These are phyloP conservation scores for Phytophthora uliginosa DNA, from an alignment of 352 stramenopile species.

Conservation along the genomic window DNA sequence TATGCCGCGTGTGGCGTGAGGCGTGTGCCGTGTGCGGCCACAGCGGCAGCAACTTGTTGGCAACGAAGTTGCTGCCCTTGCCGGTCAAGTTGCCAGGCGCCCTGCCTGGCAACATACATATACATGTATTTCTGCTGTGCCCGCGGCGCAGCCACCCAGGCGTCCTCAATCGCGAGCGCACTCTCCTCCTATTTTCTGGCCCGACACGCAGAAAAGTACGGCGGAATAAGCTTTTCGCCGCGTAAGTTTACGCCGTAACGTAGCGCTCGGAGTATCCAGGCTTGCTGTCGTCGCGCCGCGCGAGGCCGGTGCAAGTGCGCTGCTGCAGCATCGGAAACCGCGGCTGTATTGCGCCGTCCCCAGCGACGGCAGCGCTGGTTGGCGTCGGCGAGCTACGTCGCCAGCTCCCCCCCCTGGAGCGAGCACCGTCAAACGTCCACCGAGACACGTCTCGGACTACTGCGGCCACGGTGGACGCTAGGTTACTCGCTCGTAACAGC, in stretches of 20 bases:
- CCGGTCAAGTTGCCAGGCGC: neutral
- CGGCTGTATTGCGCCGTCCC: too few relatives aligned
- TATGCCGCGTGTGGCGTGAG: neutral
- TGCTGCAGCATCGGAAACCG: neutral
- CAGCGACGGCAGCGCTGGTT: neutral
- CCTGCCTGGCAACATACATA: too few relatives aligned
- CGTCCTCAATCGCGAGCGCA: conserved; percentile 19
- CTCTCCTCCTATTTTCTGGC: conserved; percentile 3
- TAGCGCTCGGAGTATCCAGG: conserved; percentile 19
- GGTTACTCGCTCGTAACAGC: too few relatives aligned
- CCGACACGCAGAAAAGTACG: conserved; percentile 31
- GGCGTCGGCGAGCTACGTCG: too few relatives aligned
- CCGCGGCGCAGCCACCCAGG: too few relatives aligned
- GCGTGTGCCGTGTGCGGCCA: neutral
- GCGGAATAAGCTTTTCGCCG: conserved; percentile 34
- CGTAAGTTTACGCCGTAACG: conserved; percentile 5
- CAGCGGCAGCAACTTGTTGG: neutral
- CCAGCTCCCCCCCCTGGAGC: too few relatives aligned
- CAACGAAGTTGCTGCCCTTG: neutral
- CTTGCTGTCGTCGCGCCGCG: conserved; percentile 5
- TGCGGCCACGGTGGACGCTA: too few relatives aligned
- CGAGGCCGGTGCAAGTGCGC: neutral
- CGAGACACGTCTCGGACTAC: too few relatives aligned
- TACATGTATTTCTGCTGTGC: neutral
- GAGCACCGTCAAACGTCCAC: too few relatives aligned